Base-by-base conservation (phyloP, 371 early-diverging fungal species). In the Fennellomyces sp. region DNA sequence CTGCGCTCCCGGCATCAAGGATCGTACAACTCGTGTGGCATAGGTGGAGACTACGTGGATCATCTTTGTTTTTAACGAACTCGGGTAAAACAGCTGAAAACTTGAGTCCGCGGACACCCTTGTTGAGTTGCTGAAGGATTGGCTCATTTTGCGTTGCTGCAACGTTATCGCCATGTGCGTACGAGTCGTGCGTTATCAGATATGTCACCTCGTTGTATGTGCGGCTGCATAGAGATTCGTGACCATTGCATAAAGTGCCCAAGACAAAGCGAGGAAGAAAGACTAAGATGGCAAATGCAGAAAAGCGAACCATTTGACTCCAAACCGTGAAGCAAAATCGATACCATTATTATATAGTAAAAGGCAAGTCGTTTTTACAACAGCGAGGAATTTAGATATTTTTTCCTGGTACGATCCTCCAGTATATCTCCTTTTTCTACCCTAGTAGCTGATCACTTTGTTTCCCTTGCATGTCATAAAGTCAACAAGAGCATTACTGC, bases 81-180 rank as follows among this genome's bases (percentile, higher is more conserved):
- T 85, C 80, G 39, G 85, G 86, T 11, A 77, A 70, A 0, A 88
- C 88, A 23, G 81, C 75, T 17, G 91, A 84, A 15, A 92, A 74
- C 80, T 88, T 88, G 50, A 91, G 73, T 21, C 80, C 91, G 19
- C 91, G 80, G 45, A 92, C 75, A 11, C 92, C 92, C 48, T 87
- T 85, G 38, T 83, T 72, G 15, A 92, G 73, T 55, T 92, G 91
- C 12, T 76, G 65, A 3, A 63, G 30, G 31, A 92, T 82, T 28
- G 79, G 60, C 41, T 67, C 59, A 60, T 78, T 73, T 72, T 91
- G 92, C 45, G 87, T 91, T 5, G 86, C 80, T 8, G 87, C 89
- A 30, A 76, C 36, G 35, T 70, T 74, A 0, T 63, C 41, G 6
- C 65, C 66, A n/a, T 64, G 47, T 27, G 92, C 89, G 66, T 82